Evolutionary conservation across 2,329 filamentous ascomycete genomes (phyloP).

Genomic region (Alternaria panax): DNA sequence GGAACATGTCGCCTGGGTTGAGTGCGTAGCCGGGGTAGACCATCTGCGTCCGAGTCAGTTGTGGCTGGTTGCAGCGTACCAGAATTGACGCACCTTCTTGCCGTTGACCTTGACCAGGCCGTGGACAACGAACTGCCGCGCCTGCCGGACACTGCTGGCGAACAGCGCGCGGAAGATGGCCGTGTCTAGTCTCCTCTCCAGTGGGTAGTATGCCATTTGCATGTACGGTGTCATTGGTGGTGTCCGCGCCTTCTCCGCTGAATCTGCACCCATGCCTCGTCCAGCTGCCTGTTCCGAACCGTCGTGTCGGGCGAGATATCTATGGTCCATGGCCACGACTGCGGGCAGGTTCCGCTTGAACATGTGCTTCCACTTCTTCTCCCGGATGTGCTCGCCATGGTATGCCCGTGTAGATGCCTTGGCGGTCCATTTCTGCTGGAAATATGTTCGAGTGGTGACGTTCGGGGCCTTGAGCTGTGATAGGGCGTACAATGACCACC

Average conservation of each 20-base stretch:
- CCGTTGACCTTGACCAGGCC: conserved; percentile 95
- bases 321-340: conserved; percentile 83
- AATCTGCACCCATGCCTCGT: conserved; percentile 72
- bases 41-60: conserved; percentile 67
- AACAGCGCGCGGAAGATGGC: conserved; percentile 94
- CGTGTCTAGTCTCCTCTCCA: conserved; percentile 91
- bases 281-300: conserved; percentile 85
- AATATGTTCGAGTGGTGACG: conserved; percentile 69
- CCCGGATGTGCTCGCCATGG: conserved; percentile 92
- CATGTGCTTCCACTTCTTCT: conserved; percentile 93
- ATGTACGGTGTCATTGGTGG: conserved; percentile 79
- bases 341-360: conserved; percentile 82
- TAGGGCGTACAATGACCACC: conserved; percentile 95
- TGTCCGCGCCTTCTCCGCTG: conserved; percentile 21
- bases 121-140: conserved; percentile 92
- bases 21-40: conserved; percentile 88
- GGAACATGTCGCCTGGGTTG: conserved; percentile 98
- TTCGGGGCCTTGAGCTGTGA: conserved; percentile 60
- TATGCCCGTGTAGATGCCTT: conserved; percentile 86
- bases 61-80: not conserved
- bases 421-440: conserved; percentile 97
- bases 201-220: conserved; percentile 92
- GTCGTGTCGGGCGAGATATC: conserved; percentile 80
- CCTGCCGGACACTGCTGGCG: conserved; percentile 90
- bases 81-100: conserved; percentile 71